These are phyloP conservation scores for Penicillium olsonii DNA, from an alignment of 2,329 filamentous ascomycete genomes.

Conservation along the genomic window DNA sequence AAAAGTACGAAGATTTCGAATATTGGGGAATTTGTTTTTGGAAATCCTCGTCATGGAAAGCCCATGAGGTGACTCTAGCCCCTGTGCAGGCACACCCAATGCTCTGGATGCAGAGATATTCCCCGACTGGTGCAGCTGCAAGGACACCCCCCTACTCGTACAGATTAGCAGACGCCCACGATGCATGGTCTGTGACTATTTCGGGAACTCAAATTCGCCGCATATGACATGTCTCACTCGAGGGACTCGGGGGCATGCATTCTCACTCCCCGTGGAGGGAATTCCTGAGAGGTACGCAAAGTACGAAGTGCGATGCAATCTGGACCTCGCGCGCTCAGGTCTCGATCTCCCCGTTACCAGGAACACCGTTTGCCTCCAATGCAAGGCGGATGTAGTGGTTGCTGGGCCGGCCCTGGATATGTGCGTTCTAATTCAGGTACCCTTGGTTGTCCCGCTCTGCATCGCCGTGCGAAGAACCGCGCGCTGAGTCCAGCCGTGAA, in stretches of 20 bases:
- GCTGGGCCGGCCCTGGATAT: not conserved
- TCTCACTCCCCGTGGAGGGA: slow-evolving; percentile 17
- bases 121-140: slow-evolving; percentile 24
- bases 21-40: too few relatives aligned
- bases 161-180: slow-evolving; percentile 16
- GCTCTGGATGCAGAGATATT: slow-evolving; percentile 10
- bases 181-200: slow-evolving; percentile 14
- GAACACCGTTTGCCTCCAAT: slow-evolving; percentile 21
- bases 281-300: not conserved
- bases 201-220: slow-evolving; percentile 26
- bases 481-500: too few relatives aligned
- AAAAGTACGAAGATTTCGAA: too few relatives aligned
- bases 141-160: slow-evolving; percentile 18
- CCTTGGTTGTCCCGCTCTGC: slow-evolving; percentile 8
- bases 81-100: not conserved
- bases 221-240: slow-evolving; percentile 26
- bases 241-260: slow-evolving; percentile 8
- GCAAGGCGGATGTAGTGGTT: slow-evolving; percentile 24
- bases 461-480: slow-evolving; percentile 9
- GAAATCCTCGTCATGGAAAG: too few relatives aligned
- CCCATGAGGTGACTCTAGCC: not conserved
- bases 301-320: not conserved
- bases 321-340: slow-evolving; percentile 2
- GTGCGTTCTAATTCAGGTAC: slow-evolving; percentile 23
- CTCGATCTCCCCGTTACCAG: slow-evolving; percentile 20